These are phyloP conservation scores for Fusarium temperatum DNA, from an alignment of 2,329 filamentous ascomycete genomes.

Conservation along the genomic window DNA sequence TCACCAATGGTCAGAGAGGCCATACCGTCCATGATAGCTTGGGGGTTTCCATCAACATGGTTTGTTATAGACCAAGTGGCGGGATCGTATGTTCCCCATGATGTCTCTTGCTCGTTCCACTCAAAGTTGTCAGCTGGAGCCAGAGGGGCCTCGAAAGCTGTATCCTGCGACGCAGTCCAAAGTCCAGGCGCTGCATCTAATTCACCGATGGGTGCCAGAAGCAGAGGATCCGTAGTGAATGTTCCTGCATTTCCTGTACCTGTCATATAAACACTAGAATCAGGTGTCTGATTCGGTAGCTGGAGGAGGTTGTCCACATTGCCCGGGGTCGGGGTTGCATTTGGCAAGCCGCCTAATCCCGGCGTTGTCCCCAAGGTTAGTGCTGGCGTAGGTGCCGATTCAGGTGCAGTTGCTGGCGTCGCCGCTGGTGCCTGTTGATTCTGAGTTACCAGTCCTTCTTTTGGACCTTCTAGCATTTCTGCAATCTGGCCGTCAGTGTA, in stretches of 20 bases:
- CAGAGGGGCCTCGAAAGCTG: background rate
- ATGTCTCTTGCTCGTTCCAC: constrained; percentile 29
- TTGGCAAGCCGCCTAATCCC: constrained; percentile 8
- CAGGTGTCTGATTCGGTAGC: constrained; percentile 2
- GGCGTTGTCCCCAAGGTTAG: background rate
- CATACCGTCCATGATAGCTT: constrained; percentile 30
- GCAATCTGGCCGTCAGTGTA: constrained; percentile 32
- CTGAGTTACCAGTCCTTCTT: constrained; percentile 1
- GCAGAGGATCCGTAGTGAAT: constrained; percentile 7
- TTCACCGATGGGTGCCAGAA: constrained; percentile 19
- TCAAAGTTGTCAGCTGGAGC: constrained; percentile 22
- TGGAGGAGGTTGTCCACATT: constrained; percentile 12
- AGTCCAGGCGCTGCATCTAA: constrained; percentile 1
- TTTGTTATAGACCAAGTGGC: constrained; percentile 15
- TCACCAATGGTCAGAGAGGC: constrained; percentile 22
- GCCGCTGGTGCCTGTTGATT: background rate
- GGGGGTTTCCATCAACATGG: constrained; percentile 16
- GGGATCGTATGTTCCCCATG: constrained; percentile 20
- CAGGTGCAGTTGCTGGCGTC: background rate
- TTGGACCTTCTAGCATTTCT: constrained; percentile 25
- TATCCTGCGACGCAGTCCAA: constrained; percentile 2
- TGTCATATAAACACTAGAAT: constrained; percentile 4
- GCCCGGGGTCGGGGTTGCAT: background rate
- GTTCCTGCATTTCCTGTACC: background rate
- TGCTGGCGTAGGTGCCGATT: constrained; percentile 1